Percentiles rank a stretch among this genome's conserved stretches.
These are phyloP conservation scores for Artomyces pyxidatus DNA, from an alignment of 768 basidiomycete species.

Conservation along the genomic window DNA sequence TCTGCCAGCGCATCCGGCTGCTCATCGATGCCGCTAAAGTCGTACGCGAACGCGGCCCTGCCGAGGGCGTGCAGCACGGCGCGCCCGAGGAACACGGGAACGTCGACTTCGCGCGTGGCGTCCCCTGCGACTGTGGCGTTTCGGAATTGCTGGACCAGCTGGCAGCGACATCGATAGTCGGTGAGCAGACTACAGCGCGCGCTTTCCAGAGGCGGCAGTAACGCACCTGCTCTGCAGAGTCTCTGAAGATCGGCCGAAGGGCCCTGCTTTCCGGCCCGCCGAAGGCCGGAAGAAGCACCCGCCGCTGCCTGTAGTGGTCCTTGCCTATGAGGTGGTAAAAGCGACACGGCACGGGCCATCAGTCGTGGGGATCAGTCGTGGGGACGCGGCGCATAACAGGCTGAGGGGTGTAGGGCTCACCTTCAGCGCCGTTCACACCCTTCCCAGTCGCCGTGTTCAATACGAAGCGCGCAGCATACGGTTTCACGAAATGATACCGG, in stretches of 20 bases:
- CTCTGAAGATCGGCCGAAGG: conserved; percentile 7
- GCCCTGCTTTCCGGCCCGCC: conserved; percentile 3
- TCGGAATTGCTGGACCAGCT: background rate
- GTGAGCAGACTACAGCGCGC: background rate
- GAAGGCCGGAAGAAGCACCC: conserved; percentile 7
- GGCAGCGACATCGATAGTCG: too few species aligned
- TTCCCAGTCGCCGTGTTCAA: conserved; percentile 9
- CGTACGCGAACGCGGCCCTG: conserved; percentile 8
- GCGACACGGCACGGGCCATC: background rate
- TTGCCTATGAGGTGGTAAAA: too few species aligned
- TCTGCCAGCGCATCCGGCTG: conserved; percentile 1
- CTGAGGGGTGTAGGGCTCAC: too few species aligned
- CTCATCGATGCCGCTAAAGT: conserved; percentile 7
- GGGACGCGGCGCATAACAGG: too few species aligned
- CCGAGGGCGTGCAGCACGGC: conserved; percentile 11
- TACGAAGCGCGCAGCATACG: conserved; percentile 11
- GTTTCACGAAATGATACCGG: conserved; percentile 10
- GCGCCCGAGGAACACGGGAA: conserved; percentile 4
- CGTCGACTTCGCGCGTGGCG: conserved; percentile 5
- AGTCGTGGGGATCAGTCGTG: background rate
- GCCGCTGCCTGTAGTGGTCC: conserved; percentile 7
- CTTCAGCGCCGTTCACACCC: conserved; percentile 10
- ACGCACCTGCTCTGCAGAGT: conserved; percentile 9
- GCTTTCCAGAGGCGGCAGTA: background rate
- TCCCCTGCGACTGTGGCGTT: background rate